Evolutionary conservation across 2,329 filamentous ascomycete species (phyloP).

Genomic region (Sporothrix dimorphospora): DNA sequence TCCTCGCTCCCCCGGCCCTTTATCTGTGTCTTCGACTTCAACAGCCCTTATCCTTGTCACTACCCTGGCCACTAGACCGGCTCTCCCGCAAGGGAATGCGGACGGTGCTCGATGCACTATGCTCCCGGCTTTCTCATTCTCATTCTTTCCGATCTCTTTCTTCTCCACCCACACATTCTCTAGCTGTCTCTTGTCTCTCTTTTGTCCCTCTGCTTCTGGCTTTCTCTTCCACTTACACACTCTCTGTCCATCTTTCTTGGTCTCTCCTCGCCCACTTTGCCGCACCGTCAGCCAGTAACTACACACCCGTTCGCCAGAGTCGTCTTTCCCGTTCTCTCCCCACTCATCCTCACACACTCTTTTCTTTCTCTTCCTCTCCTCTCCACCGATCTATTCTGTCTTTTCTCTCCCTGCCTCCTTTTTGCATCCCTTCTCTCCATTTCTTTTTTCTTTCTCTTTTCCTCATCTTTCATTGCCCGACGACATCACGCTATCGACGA

Average conservation of each 20-base stretch:
- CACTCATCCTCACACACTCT: constrained; percentile 25
- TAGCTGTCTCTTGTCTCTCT: background rate
- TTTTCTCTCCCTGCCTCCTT: constrained; percentile 20
- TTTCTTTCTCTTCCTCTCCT: background rate
- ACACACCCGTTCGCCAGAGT: background rate
- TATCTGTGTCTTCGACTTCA: background rate
- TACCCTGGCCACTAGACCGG: constrained; percentile 32
- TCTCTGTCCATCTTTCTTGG: background rate
- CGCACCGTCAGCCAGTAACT: background rate
- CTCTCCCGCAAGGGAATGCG: constrained; percentile 20
- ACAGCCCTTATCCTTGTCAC: constrained; percentile 27
- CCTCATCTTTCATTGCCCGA: constrained; percentile 39
- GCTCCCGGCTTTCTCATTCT: constrained; percentile 11
- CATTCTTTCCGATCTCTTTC: constrained; percentile 26
- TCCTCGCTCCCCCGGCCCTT: constrained; percentile 29
- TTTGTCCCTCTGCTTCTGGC: constrained; percentile 1
- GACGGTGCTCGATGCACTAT: constrained; percentile 11
- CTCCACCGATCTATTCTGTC: background rate
- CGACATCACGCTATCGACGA: constrained; percentile 37
- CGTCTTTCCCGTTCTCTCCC: constrained; percentile 37
- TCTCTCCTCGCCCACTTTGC: background rate
- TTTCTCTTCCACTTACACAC: constrained; percentile 13
- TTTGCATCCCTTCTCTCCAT: constrained; percentile 28
- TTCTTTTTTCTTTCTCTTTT: constrained; percentile 30
- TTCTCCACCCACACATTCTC: constrained; percentile 22